phyloP scores from a whole-genome alignment of 495 filamentous ascomycete species.

The Daldinia vernicosa region DNA sequence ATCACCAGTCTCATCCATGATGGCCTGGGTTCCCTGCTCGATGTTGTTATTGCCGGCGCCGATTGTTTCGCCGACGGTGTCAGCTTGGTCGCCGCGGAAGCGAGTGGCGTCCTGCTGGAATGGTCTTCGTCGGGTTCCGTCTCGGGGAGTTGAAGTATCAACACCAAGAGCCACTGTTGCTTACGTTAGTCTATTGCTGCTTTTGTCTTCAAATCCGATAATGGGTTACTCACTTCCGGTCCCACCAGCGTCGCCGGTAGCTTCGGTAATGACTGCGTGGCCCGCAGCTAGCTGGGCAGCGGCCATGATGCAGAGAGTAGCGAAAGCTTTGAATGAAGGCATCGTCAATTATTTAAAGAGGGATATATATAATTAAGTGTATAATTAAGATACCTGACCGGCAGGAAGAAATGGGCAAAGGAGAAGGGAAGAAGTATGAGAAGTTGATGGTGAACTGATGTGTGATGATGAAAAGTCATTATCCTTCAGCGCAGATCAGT shows the following conservation, averaged over 20 bases:
- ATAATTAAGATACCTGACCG: slow-evolving; percentile 42
- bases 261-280: slow-evolving; percentile 60
- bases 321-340: slow-evolving; percentile 46
- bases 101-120: slow-evolving; percentile 65
- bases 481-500: slow-evolving; percentile 13
- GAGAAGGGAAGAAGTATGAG: slow-evolving; percentile 4
- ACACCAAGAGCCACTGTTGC: slow-evolving; percentile 53
- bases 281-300: slow-evolving; percentile 52
- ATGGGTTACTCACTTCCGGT: slow-evolving; percentile 47
- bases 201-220: neutral
- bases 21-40: slow-evolving; percentile 56
- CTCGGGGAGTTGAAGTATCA: slow-evolving; percentile 60
- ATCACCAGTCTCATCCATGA: slow-evolving; percentile 57
- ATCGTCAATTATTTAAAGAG: slow-evolving; percentile 30
- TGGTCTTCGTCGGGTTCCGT: slow-evolving; percentile 59
- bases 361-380: slow-evolving; percentile 12
- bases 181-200: slow-evolving; percentile 1
- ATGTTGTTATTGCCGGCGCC: slow-evolving; percentile 56
- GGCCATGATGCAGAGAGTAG: slow-evolving; percentile 47
- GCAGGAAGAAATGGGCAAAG: slow-evolving; percentile 38
- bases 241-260: slow-evolving; percentile 60
- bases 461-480: slow-evolving; percentile 28
- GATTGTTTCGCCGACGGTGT: slow-evolving; percentile 56
- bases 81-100: slow-evolving; percentile 55
- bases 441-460: slow-evolving; percentile 23